Evolutionary conservation across 2,329 filamentous ascomycete species (phyloP), one percentile per base, ranked within the genome.

Genomic region (Fusarium veterinarium): DNA sequence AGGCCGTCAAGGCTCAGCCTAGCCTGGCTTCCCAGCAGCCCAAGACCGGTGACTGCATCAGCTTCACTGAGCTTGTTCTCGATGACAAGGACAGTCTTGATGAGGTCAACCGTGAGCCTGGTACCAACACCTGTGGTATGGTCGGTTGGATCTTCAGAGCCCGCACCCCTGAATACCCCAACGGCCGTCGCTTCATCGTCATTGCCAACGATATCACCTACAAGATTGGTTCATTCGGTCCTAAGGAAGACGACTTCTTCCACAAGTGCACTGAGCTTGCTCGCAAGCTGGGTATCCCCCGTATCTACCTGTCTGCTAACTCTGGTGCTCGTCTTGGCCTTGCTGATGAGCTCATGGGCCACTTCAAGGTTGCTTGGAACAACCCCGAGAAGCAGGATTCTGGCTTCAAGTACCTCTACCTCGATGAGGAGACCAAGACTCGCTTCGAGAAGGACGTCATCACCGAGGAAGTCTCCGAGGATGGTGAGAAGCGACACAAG

Each of bases 201-300:
- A 92, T 99, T 72, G 95, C 96, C 88, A 99, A 99, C 88, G 96
- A 99, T 80, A 99, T 99, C 82, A 99, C 96, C 23, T 98, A 94
- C 89, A 97, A 97, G 88, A 99, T 98, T 81, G 96, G 96, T 79
- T 97, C 94, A 4, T 99, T 99, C 81, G 96, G 96, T 58, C 96
- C 96, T 44, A 92, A 92, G 84, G 96, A 99, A 86, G 96, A 99
- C 84, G 92, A 93, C 78, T 99, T 97, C 90, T 99, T 99, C 91
- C 89, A 97, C 88, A 98, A 98, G 89, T 99, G 96, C 86, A 98
- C 96, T 14, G 95, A 99, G 84, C 88, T 98, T 75, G 96, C 96
- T 71, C 92, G 95, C 78, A 95, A 94, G 87, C 88, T 98, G 70
- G 96, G 96, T 42, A 97, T 99, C 78, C 96, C 96, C 30, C 93